A percentile compares a stretch with the other conserved stretches of the same genome.
phyloP scores from a whole-genome alignment of 805 yeast species.

The Sungouiozyma ichnusensis region DNA sequence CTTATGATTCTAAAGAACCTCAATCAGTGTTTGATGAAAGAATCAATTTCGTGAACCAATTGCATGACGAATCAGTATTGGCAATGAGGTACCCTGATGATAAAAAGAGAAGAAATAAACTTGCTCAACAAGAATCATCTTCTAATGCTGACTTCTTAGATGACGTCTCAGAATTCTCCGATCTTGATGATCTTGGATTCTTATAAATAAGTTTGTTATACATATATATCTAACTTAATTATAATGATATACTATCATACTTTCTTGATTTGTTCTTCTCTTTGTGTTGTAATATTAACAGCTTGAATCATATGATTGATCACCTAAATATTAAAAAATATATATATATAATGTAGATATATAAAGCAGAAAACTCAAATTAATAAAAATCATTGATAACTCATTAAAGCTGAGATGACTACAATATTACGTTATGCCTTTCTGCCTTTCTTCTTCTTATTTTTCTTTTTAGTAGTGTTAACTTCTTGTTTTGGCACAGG shows the following conservation, averaged over 20 bases:
- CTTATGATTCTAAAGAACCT: conserved; percentile 81
- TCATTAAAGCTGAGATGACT: no score
- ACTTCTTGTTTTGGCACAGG: background rate
- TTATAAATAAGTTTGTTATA: conserved; percentile 11
- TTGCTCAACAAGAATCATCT: conserved; percentile 13
- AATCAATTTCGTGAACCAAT: conserved; percentile 79
- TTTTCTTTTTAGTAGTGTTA: background rate
- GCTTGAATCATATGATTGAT: no score
- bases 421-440: background rate
- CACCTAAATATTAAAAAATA: no score
- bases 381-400: no score
- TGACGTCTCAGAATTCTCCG: conserved; percentile 28
- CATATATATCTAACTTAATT: no score
- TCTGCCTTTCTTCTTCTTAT: background rate
- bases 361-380: no score
- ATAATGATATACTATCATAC: no score
- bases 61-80: conserved; percentile 86
- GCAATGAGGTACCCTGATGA: conserved; percentile 82
- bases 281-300: no score
- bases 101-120: conserved; percentile 16
- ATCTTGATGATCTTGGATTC: conserved; percentile 26
- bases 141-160: conserved; percentile 20
- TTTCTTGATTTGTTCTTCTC: no score
- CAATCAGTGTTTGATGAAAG: conserved; percentile 85
- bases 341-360: conserved; percentile 1